Base-by-base conservation (phyloP, 2,329 filamentous ascomycete genomes). In the Pseudocercospora fuligena region DNA sequence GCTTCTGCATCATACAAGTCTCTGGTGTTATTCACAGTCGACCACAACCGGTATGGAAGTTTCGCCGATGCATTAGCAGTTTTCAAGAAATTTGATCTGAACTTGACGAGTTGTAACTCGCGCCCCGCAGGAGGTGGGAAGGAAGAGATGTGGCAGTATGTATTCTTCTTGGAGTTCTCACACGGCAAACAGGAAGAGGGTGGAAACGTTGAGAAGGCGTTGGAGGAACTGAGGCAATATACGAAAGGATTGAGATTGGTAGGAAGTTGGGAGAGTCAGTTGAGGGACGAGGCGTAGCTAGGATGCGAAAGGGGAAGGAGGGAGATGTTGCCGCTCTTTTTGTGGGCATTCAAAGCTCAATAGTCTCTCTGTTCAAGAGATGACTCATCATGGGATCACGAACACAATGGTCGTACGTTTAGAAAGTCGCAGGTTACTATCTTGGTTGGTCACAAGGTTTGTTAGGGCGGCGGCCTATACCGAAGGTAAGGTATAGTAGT, bases 81-180 rank as follows among this genome's bases (percentile, higher is more conserved):
- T 64, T 98, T 98, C 81, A 89, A 89, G 69, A 83, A 82, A 7
- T 85, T 87, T 71, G 85, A 86, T 5, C 84, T 97, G 65, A 97
- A 97, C 77, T 82, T 98, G 72, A 97, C 94, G 31, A 94, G 90
- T 78, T 97, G 98, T 79, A 94, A 93, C 77, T 93, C 92, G 71
- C 82, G 94, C 70, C 94, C 94, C 5, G 93, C 19, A 5, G 47
- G 47, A n/a, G 47, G 47, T 54, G 25, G 92, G 73, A 86, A 91
- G 64, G 82, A 86, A 46, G 81, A 83, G 72, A 88, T 91, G 21
- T 98, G 97, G 87, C 89, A 96, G 77, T 98, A 98, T 80, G 87
- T 97, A 43, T 97, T 98, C 81, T 94, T 98, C 76, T 89, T 97
- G 31, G 94, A 98, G 82, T 93, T 97, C 73, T 16, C n/a, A 19